Evolutionary conservation across 306 rosid genomes (phyloP), one percentile per base, ranked within the genome.

Genomic region (Amphicarpaea edgeworthii): DNA sequence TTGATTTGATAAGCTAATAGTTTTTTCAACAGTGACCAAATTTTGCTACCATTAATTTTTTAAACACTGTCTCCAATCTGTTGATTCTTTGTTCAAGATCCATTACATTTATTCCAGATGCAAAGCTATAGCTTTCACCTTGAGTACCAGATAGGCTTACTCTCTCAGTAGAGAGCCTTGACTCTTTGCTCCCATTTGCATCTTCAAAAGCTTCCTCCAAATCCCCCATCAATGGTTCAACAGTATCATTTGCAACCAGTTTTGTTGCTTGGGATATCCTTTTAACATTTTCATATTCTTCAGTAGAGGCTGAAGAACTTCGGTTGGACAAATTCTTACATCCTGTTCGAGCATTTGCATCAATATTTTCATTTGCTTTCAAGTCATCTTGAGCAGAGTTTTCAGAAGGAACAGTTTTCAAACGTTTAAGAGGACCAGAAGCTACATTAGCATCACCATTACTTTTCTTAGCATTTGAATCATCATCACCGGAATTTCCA

Each of bases 31-130:
- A 30, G 9, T 67, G 23, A 40, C 81, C 58, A 37, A 80, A 66
- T 50, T 68, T 74, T 24, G 5, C 50, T 21, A 0, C 12, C 61
- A 74, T 74, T 4, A 55, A 46, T 24, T 10, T 26, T 75, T 37
- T 19, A 24, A 14, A 16, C 60, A 38, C 47, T 26, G 4, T 59
- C 60, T 75, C 34, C 0, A 75, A 55, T 14, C 23, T 70, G 40
- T 75, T 59, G 6, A 81, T 60, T 81, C 72, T 68, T 15, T 38
- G 12, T 28, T 75, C 60, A 68, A 81, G 80, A 7, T 75, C 60
- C 19, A 2, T 24, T 3, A 23, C 8, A 2, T 38, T 38, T n/a
- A 3, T 41, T 42, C 70, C 70, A 32, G 26, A 73, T 65, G 20
- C 47, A 80, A 2, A 20, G 7, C 15, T 21, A 46, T 47, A n/a